Conservation (phyloP, 2,329 filamentous ascomycete species). For the Helotiales sp. region DNA sequence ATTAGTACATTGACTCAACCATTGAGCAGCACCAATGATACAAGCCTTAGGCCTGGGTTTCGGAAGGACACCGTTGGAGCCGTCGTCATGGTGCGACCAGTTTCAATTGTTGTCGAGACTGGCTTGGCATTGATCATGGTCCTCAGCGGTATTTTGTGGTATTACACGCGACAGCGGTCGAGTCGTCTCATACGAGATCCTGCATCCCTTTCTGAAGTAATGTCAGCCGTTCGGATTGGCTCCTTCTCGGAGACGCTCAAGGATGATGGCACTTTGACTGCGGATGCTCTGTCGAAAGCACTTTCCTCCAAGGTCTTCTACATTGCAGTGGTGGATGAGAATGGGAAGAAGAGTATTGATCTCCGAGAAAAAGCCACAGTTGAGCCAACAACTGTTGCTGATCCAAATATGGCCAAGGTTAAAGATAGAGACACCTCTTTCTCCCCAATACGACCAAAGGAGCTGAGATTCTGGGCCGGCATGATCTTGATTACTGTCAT, state of each 20-base stretch:
- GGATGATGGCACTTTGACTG: constrained; percentile 6
- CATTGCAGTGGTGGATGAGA: neutral
- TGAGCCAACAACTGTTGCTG: too few relatives aligned
- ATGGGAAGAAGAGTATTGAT: too few relatives aligned
- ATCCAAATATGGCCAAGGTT: too few relatives aligned
- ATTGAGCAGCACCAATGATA: neutral
- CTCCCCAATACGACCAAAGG: constrained; percentile 18
- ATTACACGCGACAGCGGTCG: constrained; percentile 13
- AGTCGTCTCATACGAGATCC: constrained; percentile 32
- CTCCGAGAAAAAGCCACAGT: too few relatives aligned
- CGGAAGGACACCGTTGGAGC: constrained; percentile 4
- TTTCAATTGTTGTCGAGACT: constrained; percentile 31
- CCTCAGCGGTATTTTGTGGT: constrained; percentile 22
- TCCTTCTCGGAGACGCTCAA: neutral
- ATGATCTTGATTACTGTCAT: constrained; percentile 15
- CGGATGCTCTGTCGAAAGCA: neutral
- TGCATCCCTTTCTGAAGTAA: constrained; percentile 30
- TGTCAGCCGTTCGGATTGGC: constrained; percentile 21
- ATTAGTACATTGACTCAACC: constrained; percentile 17
- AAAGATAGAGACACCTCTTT: too few relatives aligned
- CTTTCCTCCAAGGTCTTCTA: neutral
- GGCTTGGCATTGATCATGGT: constrained; percentile 25
- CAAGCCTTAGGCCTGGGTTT: neutral
- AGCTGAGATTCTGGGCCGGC: constrained; percentile 16
- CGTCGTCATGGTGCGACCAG: constrained; percentile 27